These are phyloP conservation scores for Tylopilus rubrobrunneus DNA, from an alignment of 768 basidiomycete genomes.

Conservation along the genomic window DNA sequence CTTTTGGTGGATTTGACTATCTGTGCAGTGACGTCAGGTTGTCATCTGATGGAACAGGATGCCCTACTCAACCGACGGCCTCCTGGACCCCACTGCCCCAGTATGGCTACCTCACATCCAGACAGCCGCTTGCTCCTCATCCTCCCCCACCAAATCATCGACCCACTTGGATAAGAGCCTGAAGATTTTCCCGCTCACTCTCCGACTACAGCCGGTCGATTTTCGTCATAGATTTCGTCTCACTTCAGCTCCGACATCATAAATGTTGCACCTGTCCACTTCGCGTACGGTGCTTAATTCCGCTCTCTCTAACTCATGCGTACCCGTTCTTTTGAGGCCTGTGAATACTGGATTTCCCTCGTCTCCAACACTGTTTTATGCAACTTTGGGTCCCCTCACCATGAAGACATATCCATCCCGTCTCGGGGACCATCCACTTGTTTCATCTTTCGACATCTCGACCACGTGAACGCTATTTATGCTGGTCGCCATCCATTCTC, in stretches of 20 bases:
- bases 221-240: slow-evolving; percentile 27
- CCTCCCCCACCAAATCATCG: slow-evolving; percentile 42
- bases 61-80: slow-evolving; percentile 34
- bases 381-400: slow-evolving; percentile 25
- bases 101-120: slow-evolving; percentile 38
- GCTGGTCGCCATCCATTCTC: slow-evolving; percentile 19
- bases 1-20: slow-evolving; percentile 56
- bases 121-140: slow-evolving; percentile 42
- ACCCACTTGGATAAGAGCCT: slow-evolving; percentile 49
- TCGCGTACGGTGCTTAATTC: slow-evolving; percentile 35
- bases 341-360: slow-evolving; percentile 35
- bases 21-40: slow-evolving; percentile 44
- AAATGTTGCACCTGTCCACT: slow-evolving; percentile 27
- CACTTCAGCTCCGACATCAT: slow-evolving; percentile 22
- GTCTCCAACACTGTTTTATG: slow-evolving; percentile 23
- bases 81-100: slow-evolving; percentile 44
- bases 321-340: slow-evolving; percentile 31
- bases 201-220: slow-evolving; percentile 8
- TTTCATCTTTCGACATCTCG: slow-evolving; percentile 29
- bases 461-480: slow-evolving; percentile 31
- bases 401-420: slow-evolving; percentile 66
- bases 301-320: slow-evolving; percentile 39
- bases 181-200: slow-evolving; percentile 19
- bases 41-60: slow-evolving; percentile 40
- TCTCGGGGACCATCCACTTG: slow-evolving; percentile 42